phyloP scores from a whole-genome alignment of 2,329 filamentous ascomycete species.

The Davidsoniella neocaledoniae region DNA sequence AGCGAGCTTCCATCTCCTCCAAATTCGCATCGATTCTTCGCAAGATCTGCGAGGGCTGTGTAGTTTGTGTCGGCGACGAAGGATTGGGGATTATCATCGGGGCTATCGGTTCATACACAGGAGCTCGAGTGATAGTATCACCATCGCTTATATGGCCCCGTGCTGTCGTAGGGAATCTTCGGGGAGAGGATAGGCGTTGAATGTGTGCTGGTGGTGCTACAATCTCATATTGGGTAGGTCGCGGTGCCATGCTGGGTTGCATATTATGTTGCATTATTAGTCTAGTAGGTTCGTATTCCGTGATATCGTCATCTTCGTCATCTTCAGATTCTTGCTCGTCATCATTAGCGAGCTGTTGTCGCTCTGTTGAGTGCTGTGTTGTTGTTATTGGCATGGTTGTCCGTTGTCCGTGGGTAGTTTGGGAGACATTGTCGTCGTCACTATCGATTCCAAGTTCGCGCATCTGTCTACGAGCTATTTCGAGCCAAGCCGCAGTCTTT shows the following conservation, averaged over 20 bases:
- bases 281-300: slow-evolving; percentile 10
- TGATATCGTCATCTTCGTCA: slow-evolving; percentile 1
- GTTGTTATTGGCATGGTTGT: neutral
- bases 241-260: neutral
- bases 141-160: neutral
- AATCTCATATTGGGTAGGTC: neutral
- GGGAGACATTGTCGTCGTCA: neutral
- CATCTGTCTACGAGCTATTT: slow-evolving; percentile 9
- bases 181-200: neutral
- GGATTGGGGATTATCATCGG: slow-evolving; percentile 1
- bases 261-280: neutral
- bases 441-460: slow-evolving; percentile 9
- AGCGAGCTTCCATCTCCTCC: slow-evolving; percentile 11
- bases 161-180: neutral
- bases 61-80: slow-evolving; percentile 10
- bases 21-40: slow-evolving; percentile 6
- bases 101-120: slow-evolving; percentile 6
- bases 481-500: slow-evolving; percentile 9
- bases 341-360: neutral
- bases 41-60: slow-evolving; percentile 11
- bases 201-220: neutral
- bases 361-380: neutral
- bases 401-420: slow-evolving; percentile 1
- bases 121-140: neutral
- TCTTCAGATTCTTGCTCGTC: slow-evolving; percentile 3